Base-by-base conservation (phyloP, 352 stramenopile species). In the Phytophthora brassicae region DNA sequence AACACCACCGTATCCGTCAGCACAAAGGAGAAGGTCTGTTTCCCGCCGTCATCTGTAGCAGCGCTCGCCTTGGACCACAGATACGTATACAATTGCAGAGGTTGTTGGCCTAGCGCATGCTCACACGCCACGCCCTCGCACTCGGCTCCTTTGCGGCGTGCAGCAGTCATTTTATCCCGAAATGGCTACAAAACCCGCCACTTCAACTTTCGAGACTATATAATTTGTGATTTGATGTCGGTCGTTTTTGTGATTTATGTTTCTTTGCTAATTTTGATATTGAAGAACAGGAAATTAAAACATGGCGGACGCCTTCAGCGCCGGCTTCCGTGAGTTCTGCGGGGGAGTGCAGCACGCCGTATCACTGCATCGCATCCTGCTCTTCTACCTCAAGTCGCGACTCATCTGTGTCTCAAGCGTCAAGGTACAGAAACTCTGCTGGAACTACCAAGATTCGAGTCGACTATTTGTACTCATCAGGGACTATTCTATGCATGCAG, bases 341-440 rank as follows among this genome's bases (percentile, higher is more conserved):
- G 81, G 78, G 7, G 86, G 86, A 44, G 77, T 94, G n/a, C 80
- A 93, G 74, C 83, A 94, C 74, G 85, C 86, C 53, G 79, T 95
- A 33, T 95, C 86, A 42, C 66, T 92, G 26, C 86, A 95, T 50
- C 84, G 83, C 61, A 95, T 95, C 70, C 72, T 92, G 46, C 74
- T 91, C 36, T 91, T 94, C 77, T 95, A 89, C 59, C 62, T 93
- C 48, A 86, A 94, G 63, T 95, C 86, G 55, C 73, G 79, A 3
- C 84, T 95, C 50, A 89, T 95, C 51, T 91, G 86, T 20, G 81
- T 92, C 54, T 89, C 81, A 44, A 93, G 84, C 55, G 84, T 80
- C 63, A 95, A 95, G 80, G 80, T 88, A 0, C 4, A 54, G 42
- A 51, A 1, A 41, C 17, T 12, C 14, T 17, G 3, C 22, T 22